Conservation (phyloP, 257 asterid genomes). For the Solanum sejunctum region DNA sequence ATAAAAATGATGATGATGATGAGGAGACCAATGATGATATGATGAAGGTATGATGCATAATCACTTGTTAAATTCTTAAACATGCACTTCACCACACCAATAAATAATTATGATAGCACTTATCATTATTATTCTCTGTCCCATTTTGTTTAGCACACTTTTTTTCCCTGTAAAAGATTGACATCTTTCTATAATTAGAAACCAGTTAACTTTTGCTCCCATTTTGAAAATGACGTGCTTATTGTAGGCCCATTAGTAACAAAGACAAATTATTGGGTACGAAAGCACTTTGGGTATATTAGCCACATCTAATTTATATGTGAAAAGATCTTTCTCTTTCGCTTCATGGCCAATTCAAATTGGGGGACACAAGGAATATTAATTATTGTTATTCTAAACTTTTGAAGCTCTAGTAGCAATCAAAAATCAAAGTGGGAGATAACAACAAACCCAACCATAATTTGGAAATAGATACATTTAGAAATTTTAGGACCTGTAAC, state of each 20-base stretch:
- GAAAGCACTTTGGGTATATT: too few species aligned
- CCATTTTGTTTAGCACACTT: neutral
- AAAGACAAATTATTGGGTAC: too few species aligned
- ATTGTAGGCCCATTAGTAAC: too few species aligned
- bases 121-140: neutral
- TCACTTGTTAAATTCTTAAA: neutral
- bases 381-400: neutral
- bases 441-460: too few species aligned
- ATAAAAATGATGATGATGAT: neutral
- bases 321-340: too few species aligned
- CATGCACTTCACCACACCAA: neutral
- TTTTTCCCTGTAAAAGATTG: neutral
- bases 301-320: too few species aligned
- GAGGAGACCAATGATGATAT: neutral
- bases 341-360: neutral
- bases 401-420: neutral
- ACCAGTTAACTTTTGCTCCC: too few species aligned
- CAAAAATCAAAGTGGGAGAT: too few species aligned
- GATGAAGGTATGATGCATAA: neutral
- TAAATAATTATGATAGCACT: neutral
- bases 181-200: neutral
- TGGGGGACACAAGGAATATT: neutral
- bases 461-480: too few species aligned
- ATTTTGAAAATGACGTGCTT: too few species aligned
- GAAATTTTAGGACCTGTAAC: too few species aligned